A percentile compares a stretch with the other conserved stretches of the same genome.
These are phyloP conservation scores for Neurospora crassa DNA, from an alignment of 2,329 filamentous ascomycete genomes.

Conservation along the genomic window DNA sequence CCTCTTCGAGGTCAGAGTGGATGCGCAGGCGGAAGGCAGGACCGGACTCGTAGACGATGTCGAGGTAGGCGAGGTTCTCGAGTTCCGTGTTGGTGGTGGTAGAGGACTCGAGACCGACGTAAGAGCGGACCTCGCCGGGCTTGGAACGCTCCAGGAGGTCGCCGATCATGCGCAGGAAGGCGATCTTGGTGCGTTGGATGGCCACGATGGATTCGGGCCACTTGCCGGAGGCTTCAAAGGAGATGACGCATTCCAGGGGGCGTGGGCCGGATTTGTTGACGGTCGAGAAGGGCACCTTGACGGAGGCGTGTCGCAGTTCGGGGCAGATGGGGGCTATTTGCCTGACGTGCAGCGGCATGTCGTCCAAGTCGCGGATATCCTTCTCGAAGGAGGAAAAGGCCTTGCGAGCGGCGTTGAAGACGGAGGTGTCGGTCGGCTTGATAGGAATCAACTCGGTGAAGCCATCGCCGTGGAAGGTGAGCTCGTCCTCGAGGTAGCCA, in stretches of 20 bases:
- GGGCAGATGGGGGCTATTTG: constrained; percentile 67
- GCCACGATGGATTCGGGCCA: constrained; percentile 90
- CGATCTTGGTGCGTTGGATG: constrained; percentile 89
- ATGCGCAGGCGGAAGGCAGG: constrained; percentile 77
- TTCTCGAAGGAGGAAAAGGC: constrained; percentile 66
- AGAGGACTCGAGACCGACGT: constrained; percentile 73
- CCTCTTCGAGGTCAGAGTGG: constrained; percentile 79
- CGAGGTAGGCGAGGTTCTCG: constrained; percentile 73
- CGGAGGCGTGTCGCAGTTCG: constrained; percentile 64
- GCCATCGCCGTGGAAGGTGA: constrained; percentile 41
- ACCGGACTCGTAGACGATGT: constrained; percentile 64
- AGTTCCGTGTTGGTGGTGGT: constrained; percentile 50
- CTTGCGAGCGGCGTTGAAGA: constrained; percentile 60
- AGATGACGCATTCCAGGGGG: constrained; percentile 71
- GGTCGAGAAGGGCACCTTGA: constrained; percentile 40
- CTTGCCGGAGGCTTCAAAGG: constrained; percentile 85
- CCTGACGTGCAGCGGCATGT: constrained; percentile 77
- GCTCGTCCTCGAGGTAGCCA: constrained; percentile 36
- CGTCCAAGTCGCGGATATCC: constrained; percentile 67
- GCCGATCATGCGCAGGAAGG: constrained; percentile 72
- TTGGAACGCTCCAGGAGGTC: constrained; percentile 56
- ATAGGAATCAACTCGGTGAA: constrained; percentile 39
- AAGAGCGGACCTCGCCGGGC: constrained; percentile 47
- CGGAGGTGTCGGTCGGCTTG: constrained; percentile 37
- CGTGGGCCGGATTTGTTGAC: constrained; percentile 33